A percentile compares a stretch with the other conserved stretches of the same genome.
phyloP scores from a whole-genome alignment of 2,329 filamentous ascomycete species.

The Beauveria asiatica region DNA sequence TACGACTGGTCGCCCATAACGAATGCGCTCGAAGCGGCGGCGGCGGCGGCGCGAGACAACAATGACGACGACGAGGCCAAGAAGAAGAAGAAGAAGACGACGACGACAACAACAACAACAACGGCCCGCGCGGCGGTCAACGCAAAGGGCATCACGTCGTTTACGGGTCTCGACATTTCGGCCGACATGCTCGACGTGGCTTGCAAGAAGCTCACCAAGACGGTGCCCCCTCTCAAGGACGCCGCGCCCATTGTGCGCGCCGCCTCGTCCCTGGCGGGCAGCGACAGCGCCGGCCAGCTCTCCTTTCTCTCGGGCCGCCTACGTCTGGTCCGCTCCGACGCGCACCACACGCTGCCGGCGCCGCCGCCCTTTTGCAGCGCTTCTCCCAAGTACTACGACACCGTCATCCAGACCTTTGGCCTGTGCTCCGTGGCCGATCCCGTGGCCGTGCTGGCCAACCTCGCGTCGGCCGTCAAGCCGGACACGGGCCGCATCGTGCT shows the following conservation, averaged over 20 bases:
- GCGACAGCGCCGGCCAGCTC: conserved; percentile 26
- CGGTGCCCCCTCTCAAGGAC: conserved; percentile 30
- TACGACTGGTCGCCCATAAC: conserved; percentile 45
- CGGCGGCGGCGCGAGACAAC: conserved; percentile 3
- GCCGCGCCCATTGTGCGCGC: conserved; percentile 24
- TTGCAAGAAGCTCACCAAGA: conserved; percentile 39
- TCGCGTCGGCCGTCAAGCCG: conserved; percentile 44
- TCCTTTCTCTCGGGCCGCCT: conserved; percentile 33
- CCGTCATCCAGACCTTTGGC: conserved; percentile 55
- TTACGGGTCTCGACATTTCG: conserved; percentile 55
- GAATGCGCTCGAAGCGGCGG: conserved; percentile 6
- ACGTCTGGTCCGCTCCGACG: conserved; percentile 42
- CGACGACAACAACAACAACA: conserved; percentile 4
- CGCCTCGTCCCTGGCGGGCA: conserved; percentile 25
- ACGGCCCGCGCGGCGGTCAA: neutral
- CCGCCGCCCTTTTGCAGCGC: conserved; percentile 29
- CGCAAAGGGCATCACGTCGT: conserved; percentile 36
- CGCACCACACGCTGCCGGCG: conserved; percentile 33
- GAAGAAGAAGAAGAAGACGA: neutral
- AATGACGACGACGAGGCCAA: conserved; percentile 7
- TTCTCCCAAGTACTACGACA: conserved; percentile 49
- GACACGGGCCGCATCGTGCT: conserved; percentile 51
- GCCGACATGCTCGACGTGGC: conserved; percentile 52
- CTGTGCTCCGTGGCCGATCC: conserved; percentile 55
- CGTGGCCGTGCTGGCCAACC: conserved; percentile 40